Evolutionary conservation across 2,329 filamentous ascomycete genomes (phyloP).

Genomic region (Xylaria digitata): DNA sequence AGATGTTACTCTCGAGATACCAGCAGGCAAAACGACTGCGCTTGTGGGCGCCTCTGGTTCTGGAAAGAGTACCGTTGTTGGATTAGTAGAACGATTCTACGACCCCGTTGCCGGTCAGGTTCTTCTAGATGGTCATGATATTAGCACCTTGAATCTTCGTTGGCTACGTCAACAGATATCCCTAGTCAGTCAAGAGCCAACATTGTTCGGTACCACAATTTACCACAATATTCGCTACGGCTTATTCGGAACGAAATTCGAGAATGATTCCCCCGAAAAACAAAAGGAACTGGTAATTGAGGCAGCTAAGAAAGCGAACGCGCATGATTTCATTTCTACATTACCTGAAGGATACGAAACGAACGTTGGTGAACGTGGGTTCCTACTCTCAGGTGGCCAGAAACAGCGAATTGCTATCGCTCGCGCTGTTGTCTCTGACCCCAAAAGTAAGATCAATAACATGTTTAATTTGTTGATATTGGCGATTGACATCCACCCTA

Average conservation of each 20-base stretch:
- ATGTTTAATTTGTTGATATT: not conserved
- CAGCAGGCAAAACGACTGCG: conserved; percentile 91
- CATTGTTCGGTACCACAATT: conserved; percentile 89
- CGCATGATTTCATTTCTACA: conserved; percentile 86
- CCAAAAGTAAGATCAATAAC: conserved; percentile 68
- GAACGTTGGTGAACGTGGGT: conserved; percentile 93
- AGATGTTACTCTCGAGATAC: conserved; percentile 80
- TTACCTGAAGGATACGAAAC: conserved; percentile 93
- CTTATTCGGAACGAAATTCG: conserved; percentile 83
- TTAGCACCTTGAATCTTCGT: conserved; percentile 82
- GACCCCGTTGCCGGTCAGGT: conserved; percentile 84
- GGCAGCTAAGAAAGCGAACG: conserved; percentile 91
- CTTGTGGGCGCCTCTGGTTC: conserved; percentile 94
- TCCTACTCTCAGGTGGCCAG: conserved; percentile 91
- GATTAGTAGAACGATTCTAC: conserved; percentile 94
- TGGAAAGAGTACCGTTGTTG: conserved; percentile 94
- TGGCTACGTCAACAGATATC: conserved; percentile 95
- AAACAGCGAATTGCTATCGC: conserved; percentile 98
- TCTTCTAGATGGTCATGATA: conserved; percentile 83
- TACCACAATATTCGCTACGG: conserved; percentile 91
- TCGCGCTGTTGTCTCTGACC: conserved; percentile 87
- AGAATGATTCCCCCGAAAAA: conserved; percentile 74
- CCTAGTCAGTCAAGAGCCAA: conserved; percentile 92
- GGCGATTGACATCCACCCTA: conserved; percentile 41
- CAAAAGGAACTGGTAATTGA: conserved; percentile 78